Base-by-base conservation (phyloP, 2,329 filamentous ascomycete species). In the Fusarium paranaense region DNA sequence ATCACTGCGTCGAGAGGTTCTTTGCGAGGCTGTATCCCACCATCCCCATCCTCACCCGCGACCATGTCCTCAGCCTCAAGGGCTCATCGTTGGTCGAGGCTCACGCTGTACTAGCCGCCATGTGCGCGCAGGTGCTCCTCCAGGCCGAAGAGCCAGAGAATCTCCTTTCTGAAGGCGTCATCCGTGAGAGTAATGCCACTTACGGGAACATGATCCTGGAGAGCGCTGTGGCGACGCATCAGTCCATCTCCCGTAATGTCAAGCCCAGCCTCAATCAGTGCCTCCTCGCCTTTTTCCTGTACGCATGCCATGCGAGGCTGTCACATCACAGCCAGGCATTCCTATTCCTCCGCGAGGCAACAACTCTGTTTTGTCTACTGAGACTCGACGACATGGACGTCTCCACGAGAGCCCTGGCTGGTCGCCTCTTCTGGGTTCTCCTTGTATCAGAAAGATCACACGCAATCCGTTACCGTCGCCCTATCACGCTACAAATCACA, bases 271-370 rank as follows among this genome's bases (percentile, higher is more conserved):
- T 86, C 11, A 81, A 86, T 45, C 80, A 81, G 37, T 83, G 84
- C 14, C 78, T 86, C 6, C 76, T 85, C 13, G 80, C 81, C 2
- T 86, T 86, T 71, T 86, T 86, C 59, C 79, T 86, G 20, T 86
- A 86, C 61, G 83, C 85, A 5, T 86, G 84, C 50, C 84, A 86
- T 56, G 82, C 83, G 2, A 78, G 81, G 13, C 74, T 85, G 7
- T 83, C 82, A 6, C 84, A 85, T 61, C 85, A 86, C 67, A 84
- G 82, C 57, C 84, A 84, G 38, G 83, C 85, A 0, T 86, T 86
- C 22, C 72, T 84, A 20, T 85, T 83, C 50, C 78, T 86, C 0
- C 80, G 85, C n/a, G 84, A 86, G 66, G 82, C 84, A 1, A 85
- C 83, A 2, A 86, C 84, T 0, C 69, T 85, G 0, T 81, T 83